phyloP scores from a whole-genome alignment of 345 rosid genomes.

The Zanthoxylum bungeanum region DNA sequence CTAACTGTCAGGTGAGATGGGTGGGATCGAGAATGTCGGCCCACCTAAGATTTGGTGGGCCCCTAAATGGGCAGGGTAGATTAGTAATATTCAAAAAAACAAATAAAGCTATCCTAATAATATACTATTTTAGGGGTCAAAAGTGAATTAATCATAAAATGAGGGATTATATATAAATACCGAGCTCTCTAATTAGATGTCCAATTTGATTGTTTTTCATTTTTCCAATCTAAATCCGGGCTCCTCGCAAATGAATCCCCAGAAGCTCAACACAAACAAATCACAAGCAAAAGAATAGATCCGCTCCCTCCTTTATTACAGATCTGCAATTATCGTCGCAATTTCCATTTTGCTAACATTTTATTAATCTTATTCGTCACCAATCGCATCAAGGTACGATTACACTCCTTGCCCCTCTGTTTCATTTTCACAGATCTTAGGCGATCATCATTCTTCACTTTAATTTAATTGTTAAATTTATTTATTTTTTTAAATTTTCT shows the following conservation, averaged over 20 bases:
- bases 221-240: not conserved
- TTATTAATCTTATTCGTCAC: not conserved
- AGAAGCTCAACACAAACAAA: not conserved
- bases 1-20: too few relatives aligned
- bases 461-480: not conserved
- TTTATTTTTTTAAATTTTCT: not conserved
- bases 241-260: not conserved
- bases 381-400: not conserved
- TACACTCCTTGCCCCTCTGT: not conserved
- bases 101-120: too few relatives aligned
- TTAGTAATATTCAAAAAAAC: too few relatives aligned
- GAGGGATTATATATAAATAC: not conserved
- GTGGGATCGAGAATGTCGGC: too few relatives aligned
- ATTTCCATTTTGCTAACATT: not conserved
- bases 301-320: not conserved
- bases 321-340: not conserved
- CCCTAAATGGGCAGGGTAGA: too few relatives aligned
- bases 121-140: too few relatives aligned
- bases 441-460: not conserved
- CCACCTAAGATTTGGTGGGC: too few relatives aligned
- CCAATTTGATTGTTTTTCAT: not conserved
- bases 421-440: not conserved
- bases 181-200: not conserved
- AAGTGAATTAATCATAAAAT: not conserved
- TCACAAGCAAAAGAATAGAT: not conserved